Conservation (phyloP, 2,329 filamentous ascomycete species). For the Penicillium sp. region DNA sequence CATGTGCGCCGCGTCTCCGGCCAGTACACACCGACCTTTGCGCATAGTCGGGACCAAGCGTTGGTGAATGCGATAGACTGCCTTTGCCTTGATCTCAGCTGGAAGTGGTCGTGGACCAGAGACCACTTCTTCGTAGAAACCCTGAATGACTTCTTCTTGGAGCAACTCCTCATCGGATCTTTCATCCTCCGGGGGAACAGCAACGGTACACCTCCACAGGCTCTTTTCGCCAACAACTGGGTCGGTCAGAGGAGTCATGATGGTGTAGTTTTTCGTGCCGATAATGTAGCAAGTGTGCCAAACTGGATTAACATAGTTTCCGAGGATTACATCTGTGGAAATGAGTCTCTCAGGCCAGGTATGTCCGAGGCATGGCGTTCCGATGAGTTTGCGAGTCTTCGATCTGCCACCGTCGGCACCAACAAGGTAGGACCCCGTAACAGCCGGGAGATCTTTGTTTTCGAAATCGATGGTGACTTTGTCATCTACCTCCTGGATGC, state of each 20-base stretch:
- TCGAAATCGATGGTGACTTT: background rate
- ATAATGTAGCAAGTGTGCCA: background rate
- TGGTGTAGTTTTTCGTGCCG: background rate
- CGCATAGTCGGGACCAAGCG: background rate
- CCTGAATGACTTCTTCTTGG: background rate
- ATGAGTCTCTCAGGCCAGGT: background rate
- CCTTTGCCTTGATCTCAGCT: background rate
- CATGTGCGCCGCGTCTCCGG: background rate
- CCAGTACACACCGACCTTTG: background rate
- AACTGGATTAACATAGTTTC: background rate
- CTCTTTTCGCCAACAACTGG: background rate
- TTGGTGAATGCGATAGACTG: background rate
- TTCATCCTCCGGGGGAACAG: background rate
- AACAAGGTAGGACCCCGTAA: background rate
- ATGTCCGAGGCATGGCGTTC: background rate
- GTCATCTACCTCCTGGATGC: background rate
- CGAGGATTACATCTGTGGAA: background rate
- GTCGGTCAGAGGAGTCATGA: background rate
- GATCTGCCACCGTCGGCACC: background rate
- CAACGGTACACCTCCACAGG: background rate
- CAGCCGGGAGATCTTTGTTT: background rate
- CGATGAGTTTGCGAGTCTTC: background rate
- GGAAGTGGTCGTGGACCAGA: background rate
- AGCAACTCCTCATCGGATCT: background rate
- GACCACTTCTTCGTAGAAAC: background rate